These are phyloP conservation scores for Dioscorea dumetorum DNA, from an alignment of 106 monocot genomes.

Conservation along the genomic window DNA sequence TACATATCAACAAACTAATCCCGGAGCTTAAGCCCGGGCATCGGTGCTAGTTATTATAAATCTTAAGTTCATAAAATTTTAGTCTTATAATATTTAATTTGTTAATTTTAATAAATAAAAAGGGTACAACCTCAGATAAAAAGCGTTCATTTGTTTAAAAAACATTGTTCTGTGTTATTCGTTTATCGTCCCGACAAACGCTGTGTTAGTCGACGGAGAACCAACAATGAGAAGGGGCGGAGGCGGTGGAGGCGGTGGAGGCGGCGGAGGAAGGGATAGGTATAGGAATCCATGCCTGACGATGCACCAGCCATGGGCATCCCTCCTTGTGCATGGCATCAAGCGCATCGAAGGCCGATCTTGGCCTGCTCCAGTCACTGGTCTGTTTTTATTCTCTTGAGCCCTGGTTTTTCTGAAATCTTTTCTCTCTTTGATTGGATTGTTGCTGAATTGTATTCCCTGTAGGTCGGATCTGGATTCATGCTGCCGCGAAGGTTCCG, in stretches of 20 bases:
- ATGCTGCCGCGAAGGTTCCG: constrained; percentile 82
- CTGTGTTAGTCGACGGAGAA: not conserved
- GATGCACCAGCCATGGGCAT: constrained; percentile 99
- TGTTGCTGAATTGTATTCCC: not conserved
- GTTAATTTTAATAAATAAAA: too few relatives aligned
- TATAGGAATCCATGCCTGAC: constrained; percentile 78
- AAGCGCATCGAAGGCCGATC: constrained; percentile 91
- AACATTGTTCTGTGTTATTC: too few relatives aligned
- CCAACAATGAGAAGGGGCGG: constrained; percentile 1
- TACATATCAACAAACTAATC: too few relatives aligned
- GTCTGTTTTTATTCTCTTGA: constrained; percentile 10
- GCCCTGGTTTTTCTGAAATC: not conserved
- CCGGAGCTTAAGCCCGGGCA: too few relatives aligned
- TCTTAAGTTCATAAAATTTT: too few relatives aligned
- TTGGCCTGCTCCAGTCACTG: constrained; percentile 80
- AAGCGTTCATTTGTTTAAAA: too few relatives aligned
- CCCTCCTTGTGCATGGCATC: constrained; percentile 79
- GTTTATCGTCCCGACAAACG: too few relatives aligned
- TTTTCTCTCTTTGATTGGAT: not conserved
- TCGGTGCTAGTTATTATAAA: too few relatives aligned
- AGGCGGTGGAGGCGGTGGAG: constrained; percentile 15
- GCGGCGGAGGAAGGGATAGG: constrained; percentile 20
- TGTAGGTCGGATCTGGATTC: constrained; percentile 88
- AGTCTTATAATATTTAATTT: too few relatives aligned
- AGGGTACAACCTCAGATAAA: too few relatives aligned